Evolutionary conservation across 176 grass and related monocot genomes (phyloP), one percentile per base, ranked within the genome.

Genomic region (Phyllostachys edulis): DNA sequence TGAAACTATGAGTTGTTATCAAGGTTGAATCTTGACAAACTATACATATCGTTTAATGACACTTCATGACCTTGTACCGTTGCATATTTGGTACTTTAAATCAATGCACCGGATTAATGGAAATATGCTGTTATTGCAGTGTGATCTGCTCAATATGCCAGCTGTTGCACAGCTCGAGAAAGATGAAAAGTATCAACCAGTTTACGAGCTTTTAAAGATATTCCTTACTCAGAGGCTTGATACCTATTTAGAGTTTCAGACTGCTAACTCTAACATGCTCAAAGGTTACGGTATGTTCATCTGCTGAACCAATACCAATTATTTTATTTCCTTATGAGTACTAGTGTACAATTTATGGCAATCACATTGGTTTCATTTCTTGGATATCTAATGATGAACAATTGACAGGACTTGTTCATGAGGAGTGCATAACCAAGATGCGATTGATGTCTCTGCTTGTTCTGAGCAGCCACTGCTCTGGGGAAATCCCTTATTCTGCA

Each of bases 351-450:
- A 21, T 0, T 45, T 45, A 37, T 86, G 38, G 54, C 20, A 8
- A 64, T 45, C 9, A 18, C 18, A 17, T 21, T 21, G 8, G 44
- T 2, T 42, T 83, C 2, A 13, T 86, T 75, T 74, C 5, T 21
- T 63, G 16, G 38, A 21, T 46, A 63, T 81, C 47, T 91, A 63
- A 85, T 70, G 34, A 17, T 77, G 26, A 44, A 55, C 59, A 55
- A 50, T 84, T 6, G 27, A 41, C 72, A 94, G 93, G 93, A 51
- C 34, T 98, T 32, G 77, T 94, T 85, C 93, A 98, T 75, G 91
- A 94, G 32, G 96, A 98, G 1, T 99, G 96, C 23, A 80, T 99
- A 81, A 84, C 87, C 17, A 99, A 99, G 85, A 96, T 99, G 96
- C 89, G 91, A 6, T 67, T 99, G 4, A 91, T 94, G 89, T 96